Evolutionary conservation across 306 rosid species (phyloP), one percentile per base, ranked within the genome.

Genomic region (Trifolium dubium): DNA sequence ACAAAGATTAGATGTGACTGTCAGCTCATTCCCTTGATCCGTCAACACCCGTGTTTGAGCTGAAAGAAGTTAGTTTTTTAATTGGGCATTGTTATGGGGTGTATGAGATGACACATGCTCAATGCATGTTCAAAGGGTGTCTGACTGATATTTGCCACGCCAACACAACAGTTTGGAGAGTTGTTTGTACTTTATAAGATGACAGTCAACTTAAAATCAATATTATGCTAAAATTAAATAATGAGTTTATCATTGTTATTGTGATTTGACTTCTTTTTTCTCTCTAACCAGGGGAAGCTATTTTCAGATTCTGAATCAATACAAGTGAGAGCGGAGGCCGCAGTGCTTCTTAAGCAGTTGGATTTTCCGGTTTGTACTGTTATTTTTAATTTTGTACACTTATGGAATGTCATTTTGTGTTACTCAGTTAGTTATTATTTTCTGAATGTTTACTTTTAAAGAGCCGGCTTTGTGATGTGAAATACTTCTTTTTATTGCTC

Each of bases 311-410:
- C 87, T 50, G 97, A 94, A 82, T 92, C 96, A 72, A 86, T 94
- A 54, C 97, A 94, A 82, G 83, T 84, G 73, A 92, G 99, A 88
- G 93, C 99, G 6, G 99, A 92, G 77, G 95, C 96, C 83, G 97
- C 96, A 46, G 89, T 92, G 80, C 97, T 94, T 77, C 97, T 94
- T 77, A 92, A 89, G 89, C 93, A 85, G 88, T 79, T 94, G 85
- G 84, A 94, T 79, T 94, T 88, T 79, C 92, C 92, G 76, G 99
- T 94, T 73, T 14, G 95, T 80, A 64, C 80, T 73, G 29, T 49
- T 53, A 77, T 73, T 59, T 47, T 6, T 49, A 23, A 32, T 40
- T 32, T 44, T 7, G 19, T 23, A 23, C 23, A 47, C 6, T 35
- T 37, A n/a, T 35, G 58, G 29, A 64, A 32, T 67, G 53, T 1